Base-by-base conservation (phyloP, 2,329 filamentous ascomycete genomes). In the Sporothrix humicola region DNA sequence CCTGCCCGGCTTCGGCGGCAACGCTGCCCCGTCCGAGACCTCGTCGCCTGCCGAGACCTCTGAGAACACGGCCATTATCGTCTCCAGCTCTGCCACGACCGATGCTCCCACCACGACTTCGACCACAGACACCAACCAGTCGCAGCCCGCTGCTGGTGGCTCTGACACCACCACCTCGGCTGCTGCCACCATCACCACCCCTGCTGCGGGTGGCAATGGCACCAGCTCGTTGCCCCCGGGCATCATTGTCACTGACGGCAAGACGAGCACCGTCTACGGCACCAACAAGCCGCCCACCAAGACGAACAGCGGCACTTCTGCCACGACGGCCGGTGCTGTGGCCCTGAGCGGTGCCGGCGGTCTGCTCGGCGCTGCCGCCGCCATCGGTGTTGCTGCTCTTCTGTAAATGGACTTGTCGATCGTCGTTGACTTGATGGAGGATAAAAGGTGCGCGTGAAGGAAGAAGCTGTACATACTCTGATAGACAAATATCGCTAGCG, bases 1-100 rank as follows among this genome's bases (percentile, higher is more conserved):
- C 80, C 80, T 89, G 66, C 77, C 83, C 68, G 79, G 79, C 10
- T 80, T 79, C 50, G 78, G 78, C n/a, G 31, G 20, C 46, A 69
- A 71, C 58, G 71, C 70, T 10, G 72, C 75, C 10, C 46, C 71
- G 26, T 71, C 72, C 26, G 72, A 61, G 15, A n/a, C 46, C 15
- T n/a, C 52, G 17, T 23, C 42, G 54, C 6, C 69, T 23, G 15
- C 69, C 15, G 23, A 13, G 8, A 9, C 8, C 31, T 37, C 31
- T 37, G 31, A 37, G 31, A 37, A 37, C 31, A 37, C 31, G 31
- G 31, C 31, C 31, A 37, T 37, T n/a, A 20, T 20, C 42, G 10
- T 23, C 10, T 72, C 71, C 2, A 42, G n/a, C 50, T 17, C 66
- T 10, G 17, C 44, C 42, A 44, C 44, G 10, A 17, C 58, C 3